phyloP scores from a whole-genome alignment of 768 basidiomycete genomes.

The Hygrophoropsis aurantiaca region DNA sequence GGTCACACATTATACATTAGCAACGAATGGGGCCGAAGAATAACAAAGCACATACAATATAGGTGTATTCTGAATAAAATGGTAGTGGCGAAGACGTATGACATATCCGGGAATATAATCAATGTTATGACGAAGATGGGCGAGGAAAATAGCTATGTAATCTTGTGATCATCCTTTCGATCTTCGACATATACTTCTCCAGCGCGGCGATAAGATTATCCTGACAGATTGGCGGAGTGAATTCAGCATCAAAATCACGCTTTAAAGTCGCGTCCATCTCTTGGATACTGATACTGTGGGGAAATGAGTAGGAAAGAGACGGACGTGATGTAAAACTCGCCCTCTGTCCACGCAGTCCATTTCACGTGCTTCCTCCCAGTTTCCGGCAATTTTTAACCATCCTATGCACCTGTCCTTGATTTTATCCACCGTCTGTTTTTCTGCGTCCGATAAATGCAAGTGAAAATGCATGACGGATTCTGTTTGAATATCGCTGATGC shows the following conservation, averaged over 20 bases:
- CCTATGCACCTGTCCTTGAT: slow-evolving; percentile 14
- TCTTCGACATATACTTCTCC: slow-evolving; percentile 22
- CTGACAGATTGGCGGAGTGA: slow-evolving; percentile 15
- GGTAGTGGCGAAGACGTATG: too few species aligned
- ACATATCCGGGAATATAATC: too few species aligned
- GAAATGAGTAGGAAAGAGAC: neutral
- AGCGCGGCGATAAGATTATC: slow-evolving; percentile 14
- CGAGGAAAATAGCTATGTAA: slow-evolving; percentile 22
- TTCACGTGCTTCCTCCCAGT: slow-evolving; percentile 21
- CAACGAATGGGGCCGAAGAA: too few species aligned
- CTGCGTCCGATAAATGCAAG: slow-evolving; percentile 17
- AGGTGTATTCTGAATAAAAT: too few species aligned
- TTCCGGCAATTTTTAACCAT: slow-evolving; percentile 16
- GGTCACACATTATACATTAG: too few species aligned
- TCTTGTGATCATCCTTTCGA: slow-evolving; percentile 23
- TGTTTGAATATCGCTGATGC: slow-evolving; percentile 6
- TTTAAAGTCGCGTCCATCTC: slow-evolving; percentile 11
- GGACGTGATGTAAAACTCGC: slow-evolving; percentile 3
- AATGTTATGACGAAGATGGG: neutral
- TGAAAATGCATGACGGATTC: slow-evolving; percentile 25
- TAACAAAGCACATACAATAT: too few species aligned
- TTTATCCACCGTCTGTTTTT: slow-evolving; percentile 15
- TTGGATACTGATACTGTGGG: slow-evolving; percentile 11
- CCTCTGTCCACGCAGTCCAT: slow-evolving; percentile 6
- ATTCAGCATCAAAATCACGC: slow-evolving; percentile 23